Conservation (phyloP, 2,329 filamentous ascomycete species). For the Dryadomyces sulphureus region DNA sequence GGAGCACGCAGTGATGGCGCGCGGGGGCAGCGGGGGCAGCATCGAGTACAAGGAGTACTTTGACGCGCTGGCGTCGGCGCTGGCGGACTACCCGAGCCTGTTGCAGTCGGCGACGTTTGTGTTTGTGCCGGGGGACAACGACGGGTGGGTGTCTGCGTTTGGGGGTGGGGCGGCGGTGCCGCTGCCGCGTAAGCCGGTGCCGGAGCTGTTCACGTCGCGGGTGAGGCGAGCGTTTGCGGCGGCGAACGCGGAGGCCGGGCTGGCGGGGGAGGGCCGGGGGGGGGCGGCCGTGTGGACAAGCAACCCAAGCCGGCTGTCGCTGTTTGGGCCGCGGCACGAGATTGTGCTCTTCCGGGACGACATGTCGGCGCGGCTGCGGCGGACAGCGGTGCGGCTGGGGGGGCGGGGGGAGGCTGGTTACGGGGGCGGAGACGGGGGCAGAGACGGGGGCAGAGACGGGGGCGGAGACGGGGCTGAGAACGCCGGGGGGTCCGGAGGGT, state of each 20-base stretch:
- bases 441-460: slow-evolving; percentile 22
- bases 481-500: slow-evolving; percentile 1
- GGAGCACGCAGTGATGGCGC: slow-evolving; percentile 47
- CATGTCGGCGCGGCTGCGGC: slow-evolving; percentile 61
- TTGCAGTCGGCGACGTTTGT: slow-evolving; percentile 71
- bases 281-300: slow-evolving; percentile 77
- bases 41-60: slow-evolving; percentile 97
- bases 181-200: slow-evolving; percentile 57
- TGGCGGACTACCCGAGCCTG: slow-evolving; percentile 71
- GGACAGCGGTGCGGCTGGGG: slow-evolving; percentile 55
- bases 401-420: slow-evolving; percentile 5
- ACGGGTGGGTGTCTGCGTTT: slow-evolving; percentile 89
- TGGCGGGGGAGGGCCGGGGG: slow-evolving; percentile 26
- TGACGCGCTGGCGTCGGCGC: slow-evolving; percentile 66
- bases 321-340: slow-evolving; percentile 83
- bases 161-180: slow-evolving; percentile 57
- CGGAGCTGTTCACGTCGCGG: slow-evolving; percentile 79
- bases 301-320: slow-evolving; percentile 67
- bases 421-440: slow-evolving; percentile 25
- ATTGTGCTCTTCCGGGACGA: slow-evolving; percentile 81
- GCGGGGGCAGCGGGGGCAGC: slow-evolving; percentile 59
- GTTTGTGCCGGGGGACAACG: slow-evolving; percentile 91
- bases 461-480: slow-evolving; percentile 17
- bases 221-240: slow-evolving; percentile 66
- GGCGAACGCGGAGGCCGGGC: slow-evolving; percentile 56